A percentile compares a stretch with the other conserved stretches of the same genome.
Evolutionary conservation across 2,329 filamentous ascomycete species (phyloP).

Genomic region (Cladorrhinum sp.): DNA sequence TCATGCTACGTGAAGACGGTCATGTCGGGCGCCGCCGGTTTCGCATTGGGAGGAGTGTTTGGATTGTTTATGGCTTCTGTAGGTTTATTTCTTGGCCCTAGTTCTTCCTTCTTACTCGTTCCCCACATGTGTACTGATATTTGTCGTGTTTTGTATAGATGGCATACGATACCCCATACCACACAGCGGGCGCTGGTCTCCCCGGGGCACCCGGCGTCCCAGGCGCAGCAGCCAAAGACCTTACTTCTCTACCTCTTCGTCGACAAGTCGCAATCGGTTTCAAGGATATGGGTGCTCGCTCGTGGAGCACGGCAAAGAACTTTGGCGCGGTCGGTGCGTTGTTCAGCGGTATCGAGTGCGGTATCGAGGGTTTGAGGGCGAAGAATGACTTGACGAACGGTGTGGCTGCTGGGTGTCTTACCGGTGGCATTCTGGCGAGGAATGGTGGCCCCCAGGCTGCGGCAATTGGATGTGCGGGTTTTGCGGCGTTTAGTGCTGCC

Average conservation of each 20-base stretch:
- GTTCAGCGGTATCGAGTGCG: slow-evolving; percentile 91
- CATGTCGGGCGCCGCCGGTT: slow-evolving; percentile 90
- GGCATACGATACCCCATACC: slow-evolving; percentile 94
- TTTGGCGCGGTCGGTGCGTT: slow-evolving; percentile 91
- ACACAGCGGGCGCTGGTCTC: slow-evolving; percentile 41
- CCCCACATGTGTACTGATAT: neutral
- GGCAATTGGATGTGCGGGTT: slow-evolving; percentile 82
- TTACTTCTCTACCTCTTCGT: slow-evolving; percentile 69
- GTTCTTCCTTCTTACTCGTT: neutral
- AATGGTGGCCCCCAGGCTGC: slow-evolving; percentile 88
- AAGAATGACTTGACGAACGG: slow-evolving; percentile 94
- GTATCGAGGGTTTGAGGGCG: slow-evolving; percentile 85
- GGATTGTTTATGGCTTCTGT: slow-evolving; percentile 98
- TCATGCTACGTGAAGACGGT: slow-evolving; percentile 85
- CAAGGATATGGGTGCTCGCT: slow-evolving; percentile 89
- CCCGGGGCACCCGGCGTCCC: slow-evolving; percentile 33
- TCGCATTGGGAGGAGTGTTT: slow-evolving; percentile 89
- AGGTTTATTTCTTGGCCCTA: slow-evolving; percentile 36
- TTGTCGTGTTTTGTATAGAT: slow-evolving; percentile 56
- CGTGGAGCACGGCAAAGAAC: slow-evolving; percentile 83
- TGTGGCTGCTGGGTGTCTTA: slow-evolving; percentile 82
- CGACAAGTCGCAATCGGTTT: slow-evolving; percentile 84
- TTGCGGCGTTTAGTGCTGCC: slow-evolving; percentile 87
- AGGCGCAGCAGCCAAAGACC: slow-evolving; percentile 10
- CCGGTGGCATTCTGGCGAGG: slow-evolving; percentile 81